Conservation (phyloP, 495 filamentous ascomycete species). For the Penicillium alfredii region DNA sequence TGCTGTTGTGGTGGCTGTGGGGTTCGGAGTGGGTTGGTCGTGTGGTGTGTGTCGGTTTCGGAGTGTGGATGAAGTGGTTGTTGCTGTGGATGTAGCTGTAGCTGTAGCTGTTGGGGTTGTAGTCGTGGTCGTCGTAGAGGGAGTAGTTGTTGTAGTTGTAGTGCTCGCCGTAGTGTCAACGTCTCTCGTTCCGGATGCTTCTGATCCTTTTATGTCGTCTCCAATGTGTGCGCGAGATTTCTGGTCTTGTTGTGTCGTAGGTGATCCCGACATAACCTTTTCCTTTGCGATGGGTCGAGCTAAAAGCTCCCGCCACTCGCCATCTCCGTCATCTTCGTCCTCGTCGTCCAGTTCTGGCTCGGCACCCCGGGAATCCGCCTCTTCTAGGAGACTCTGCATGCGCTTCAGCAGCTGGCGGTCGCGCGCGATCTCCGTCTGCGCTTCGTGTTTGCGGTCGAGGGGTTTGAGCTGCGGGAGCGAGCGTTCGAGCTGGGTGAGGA, state of each 20-base stretch:
- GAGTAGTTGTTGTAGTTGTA: conserved; percentile 13
- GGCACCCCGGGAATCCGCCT: conserved; percentile 22
- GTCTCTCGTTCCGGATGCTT: too few species aligned
- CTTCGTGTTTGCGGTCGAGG: conserved; percentile 56
- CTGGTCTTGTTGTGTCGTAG: background rate
- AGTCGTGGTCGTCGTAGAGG: conserved; percentile 7
- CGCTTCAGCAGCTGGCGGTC: conserved; percentile 61
- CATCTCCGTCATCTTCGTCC: conserved; percentile 21
- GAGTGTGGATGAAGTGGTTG: conserved; percentile 19
- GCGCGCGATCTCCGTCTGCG: conserved; percentile 58
- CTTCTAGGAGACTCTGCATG: conserved; percentile 55
- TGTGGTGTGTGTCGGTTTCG: conserved; percentile 25
- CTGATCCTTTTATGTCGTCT: background rate
- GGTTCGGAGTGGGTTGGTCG: conserved; percentile 7
- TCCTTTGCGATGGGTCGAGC: conserved; percentile 15
- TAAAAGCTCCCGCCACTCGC: conserved; percentile 37
- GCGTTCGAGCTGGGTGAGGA: conserved; percentile 73
- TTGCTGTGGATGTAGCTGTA: conserved; percentile 6
- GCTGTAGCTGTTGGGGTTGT: conserved; percentile 8
- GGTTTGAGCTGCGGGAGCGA: conserved; percentile 60
- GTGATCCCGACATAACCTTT: background rate
- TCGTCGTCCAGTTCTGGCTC: conserved; percentile 14
- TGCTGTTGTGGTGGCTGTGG: conserved; percentile 15
- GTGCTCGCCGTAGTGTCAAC: too few species aligned
- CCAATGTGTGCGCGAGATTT: conserved; percentile 10